Conservation (phyloP, 23 red algal genomes). For the Chondrus crispus region DNA sequence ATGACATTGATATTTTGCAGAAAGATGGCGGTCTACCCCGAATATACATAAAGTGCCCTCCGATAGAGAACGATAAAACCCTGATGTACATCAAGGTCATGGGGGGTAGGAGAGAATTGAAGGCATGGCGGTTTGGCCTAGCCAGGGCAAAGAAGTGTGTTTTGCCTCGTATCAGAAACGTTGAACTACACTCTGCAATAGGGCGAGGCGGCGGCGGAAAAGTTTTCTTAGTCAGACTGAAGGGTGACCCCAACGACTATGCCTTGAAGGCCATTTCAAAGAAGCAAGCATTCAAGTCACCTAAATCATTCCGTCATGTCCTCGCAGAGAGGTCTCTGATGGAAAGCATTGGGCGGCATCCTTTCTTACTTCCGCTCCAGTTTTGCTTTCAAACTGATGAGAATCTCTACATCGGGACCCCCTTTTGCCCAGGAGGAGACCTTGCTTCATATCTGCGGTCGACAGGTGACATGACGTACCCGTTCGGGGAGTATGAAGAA, state of each 20-base stretch:
- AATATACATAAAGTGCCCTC: slow-evolving; percentile 7
- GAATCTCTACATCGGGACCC: slow-evolving; percentile 73
- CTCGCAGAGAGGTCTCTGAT: slow-evolving; percentile 73
- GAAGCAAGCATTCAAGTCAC: slow-evolving; percentile 23
- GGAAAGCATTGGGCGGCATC: slow-evolving; percentile 51
- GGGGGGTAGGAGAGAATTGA: neutral
- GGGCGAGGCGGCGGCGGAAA: slow-evolving; percentile 51
- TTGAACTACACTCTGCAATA: slow-evolving; percentile 28
- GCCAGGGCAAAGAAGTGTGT: neutral
- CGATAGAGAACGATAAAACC: neutral
- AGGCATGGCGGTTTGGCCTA: slow-evolving; percentile 17
- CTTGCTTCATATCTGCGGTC: slow-evolving; percentile 53
- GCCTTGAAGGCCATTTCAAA: slow-evolving; percentile 71
- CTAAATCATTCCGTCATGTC: slow-evolving; percentile 43
- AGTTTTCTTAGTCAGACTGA: slow-evolving; percentile 47
- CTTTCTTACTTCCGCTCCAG: slow-evolving; percentile 70
- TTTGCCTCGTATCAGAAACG: neutral
- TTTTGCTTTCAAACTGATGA: slow-evolving; percentile 85
- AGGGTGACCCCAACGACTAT: slow-evolving; percentile 6
- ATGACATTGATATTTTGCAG: slow-evolving; percentile 5
- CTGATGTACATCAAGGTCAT: slow-evolving; percentile 35
- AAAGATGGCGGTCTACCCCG: neutral
- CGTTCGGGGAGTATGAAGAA: neutral
- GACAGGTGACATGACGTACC: slow-evolving; percentile 2
- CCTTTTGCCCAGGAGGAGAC: slow-evolving; percentile 80